Percentiles rank a stretch among this genome's conserved stretches.
Conservation (phyloP, 345 rosid species). For the Psidium guajava region DNA sequence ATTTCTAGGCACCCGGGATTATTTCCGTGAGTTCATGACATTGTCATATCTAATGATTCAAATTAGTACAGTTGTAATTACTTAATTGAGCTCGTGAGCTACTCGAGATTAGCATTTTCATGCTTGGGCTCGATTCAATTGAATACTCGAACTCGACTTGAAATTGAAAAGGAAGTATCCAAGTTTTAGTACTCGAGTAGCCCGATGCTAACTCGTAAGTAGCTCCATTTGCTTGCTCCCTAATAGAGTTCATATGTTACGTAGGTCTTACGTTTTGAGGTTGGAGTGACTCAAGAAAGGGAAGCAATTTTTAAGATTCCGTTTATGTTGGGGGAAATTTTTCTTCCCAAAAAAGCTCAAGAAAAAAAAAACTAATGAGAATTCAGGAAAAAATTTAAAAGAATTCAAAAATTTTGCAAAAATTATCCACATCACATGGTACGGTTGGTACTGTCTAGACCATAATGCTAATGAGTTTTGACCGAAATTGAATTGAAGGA, state of each 20-base stretch:
- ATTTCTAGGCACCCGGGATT: background rate
- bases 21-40: background rate
- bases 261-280: background rate
- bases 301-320: background rate
- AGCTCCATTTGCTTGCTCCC: background rate
- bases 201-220: background rate
- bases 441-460: too few relatives aligned
- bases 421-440: too few relatives aligned
- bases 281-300: background rate
- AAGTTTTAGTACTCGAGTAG: background rate
- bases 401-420: too few relatives aligned
- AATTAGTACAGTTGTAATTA: background rate
- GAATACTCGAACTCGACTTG: background rate
- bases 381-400: too few relatives aligned
- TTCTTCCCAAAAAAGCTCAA: too few relatives aligned
- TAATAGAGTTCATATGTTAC: background rate
- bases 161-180: background rate
- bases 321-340: too few relatives aligned
- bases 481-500: too few relatives aligned
- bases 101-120: background rate
- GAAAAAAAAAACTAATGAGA: too few relatives aligned
- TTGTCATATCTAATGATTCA: background rate
- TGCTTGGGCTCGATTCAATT: background rate
- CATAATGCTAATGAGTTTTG: too few relatives aligned
- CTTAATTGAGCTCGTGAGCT: background rate